A percentile compares a stretch with the other conserved stretches of the same genome.
Evolutionary conservation across 1,139 yeast genomes (phyloP).

Genomic region (Casaregolazyma lundiana): DNA sequence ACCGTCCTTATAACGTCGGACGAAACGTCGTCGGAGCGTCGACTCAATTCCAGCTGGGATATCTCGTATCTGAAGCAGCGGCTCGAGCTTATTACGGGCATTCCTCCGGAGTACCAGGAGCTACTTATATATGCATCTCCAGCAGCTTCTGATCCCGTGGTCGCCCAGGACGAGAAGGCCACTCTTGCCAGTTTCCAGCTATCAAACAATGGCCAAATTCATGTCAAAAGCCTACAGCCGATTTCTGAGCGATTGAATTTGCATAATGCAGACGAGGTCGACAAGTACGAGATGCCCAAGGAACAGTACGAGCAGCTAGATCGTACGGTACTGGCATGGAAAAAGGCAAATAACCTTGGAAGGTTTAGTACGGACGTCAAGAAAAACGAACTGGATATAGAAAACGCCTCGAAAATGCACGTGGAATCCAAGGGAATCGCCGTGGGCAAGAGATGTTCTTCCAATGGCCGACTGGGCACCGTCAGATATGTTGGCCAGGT

Average conservation of each 20-base stretch:
- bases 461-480: constrained; percentile 58
- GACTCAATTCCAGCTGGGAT: constrained; percentile 63
- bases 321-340: constrained; percentile 74
- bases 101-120: constrained; percentile 57
- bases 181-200: constrained; percentile 4
- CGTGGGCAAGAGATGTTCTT: constrained; percentile 37
- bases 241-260: constrained; percentile 29
- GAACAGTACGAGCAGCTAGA: constrained; percentile 59
- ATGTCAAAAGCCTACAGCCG: constrained; percentile 38
- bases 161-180: constrained; percentile 16
- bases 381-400: constrained; percentile 26
- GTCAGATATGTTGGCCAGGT: constrained; percentile 66
- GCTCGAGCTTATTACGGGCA: constrained; percentile 74
- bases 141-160: constrained; percentile 36
- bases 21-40: constrained; percentile 65
- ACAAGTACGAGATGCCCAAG: constrained; percentile 53
- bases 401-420: constrained; percentile 24
- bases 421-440: constrained; percentile 34
- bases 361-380: constrained; percentile 57
- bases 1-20: constrained; percentile 58
- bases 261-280: constrained; percentile 36
- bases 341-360: constrained; percentile 60
- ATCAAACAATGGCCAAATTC: constrained; percentile 26
- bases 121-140: constrained; percentile 47
- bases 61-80: constrained; percentile 51